Base-by-base conservation (phyloP, 805 yeast genomes). In the Candida vaughaniae region DNA sequence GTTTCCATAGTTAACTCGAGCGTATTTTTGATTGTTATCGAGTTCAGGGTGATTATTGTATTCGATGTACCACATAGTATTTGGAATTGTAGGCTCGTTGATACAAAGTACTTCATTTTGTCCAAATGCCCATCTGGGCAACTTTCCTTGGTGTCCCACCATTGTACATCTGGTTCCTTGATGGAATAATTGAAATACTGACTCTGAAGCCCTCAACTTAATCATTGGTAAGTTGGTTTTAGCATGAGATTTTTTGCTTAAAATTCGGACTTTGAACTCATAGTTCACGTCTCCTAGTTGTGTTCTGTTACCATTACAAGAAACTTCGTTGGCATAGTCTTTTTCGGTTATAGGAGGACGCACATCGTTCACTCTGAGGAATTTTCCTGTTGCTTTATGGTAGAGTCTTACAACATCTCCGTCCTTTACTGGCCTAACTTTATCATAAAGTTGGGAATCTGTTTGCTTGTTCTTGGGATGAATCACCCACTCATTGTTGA, bases 51-150 rank as follows among this genome's bases (percentile, higher is more conserved):
- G 83, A 17, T 57, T 54, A 49, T 83, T 82, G 41, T 63, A 63
- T 54, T 89, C 96, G 46, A 90, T 62, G 51, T 68, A 77, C 85
- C 95, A 90, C 32, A 81, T 58, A 1, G 95, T 73, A 55, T 82
- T 78, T 18, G 77, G 76, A 37, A 70, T 57, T 12, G 78, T 76
- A 10, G 97, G 93, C 18, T 77, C 77, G 35, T 80, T 82, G 36
- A 88, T 74, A 58, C 99, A 93, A 27, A 88, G 64, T 8, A 91
- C 95, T 66, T 93, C 99, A 61, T 84, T 86, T 57, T 89, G 96
- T 41, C 71, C 72, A 49, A 73, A 75, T 1, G 85, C 97, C 95
- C 95, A 85, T 6, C 71, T 73, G n/a, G 96, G 96, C 27, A 93
- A 67, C 53, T 71, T 76, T 15, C 72, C 72, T 30, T 74, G 75